phyloP scores from a whole-genome alignment of 2,329 filamentous ascomycete species.

The Fonsecaea erecta region DNA sequence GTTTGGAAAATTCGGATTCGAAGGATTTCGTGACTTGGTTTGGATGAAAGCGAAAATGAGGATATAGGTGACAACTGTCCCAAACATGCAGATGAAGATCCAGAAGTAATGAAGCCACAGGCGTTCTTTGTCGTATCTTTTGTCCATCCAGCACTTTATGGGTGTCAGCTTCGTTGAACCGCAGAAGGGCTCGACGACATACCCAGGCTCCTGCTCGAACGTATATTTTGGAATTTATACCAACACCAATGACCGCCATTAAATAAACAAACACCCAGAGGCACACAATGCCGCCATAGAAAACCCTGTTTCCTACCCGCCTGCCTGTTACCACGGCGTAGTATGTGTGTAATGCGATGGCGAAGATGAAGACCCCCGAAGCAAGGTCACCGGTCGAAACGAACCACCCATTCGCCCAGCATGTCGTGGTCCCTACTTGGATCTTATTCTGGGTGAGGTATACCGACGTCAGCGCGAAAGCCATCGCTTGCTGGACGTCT shows the following conservation, averaged over 20 bases:
- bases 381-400: slow-evolving; percentile 59
- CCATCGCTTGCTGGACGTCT: slow-evolving; percentile 58
- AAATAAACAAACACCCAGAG: slow-evolving; percentile 54
- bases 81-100: slow-evolving; percentile 60
- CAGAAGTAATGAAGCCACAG: slow-evolving; percentile 60
- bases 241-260: slow-evolving; percentile 54
- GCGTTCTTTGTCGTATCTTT: slow-evolving; percentile 50
- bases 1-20: slow-evolving; percentile 38
- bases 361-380: slow-evolving; percentile 59
- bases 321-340: slow-evolving; percentile 54
- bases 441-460: slow-evolving; percentile 55
- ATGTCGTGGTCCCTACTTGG: slow-evolving; percentile 49
- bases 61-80: slow-evolving; percentile 55
- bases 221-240: slow-evolving; percentile 51
- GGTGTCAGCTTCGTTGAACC: slow-evolving; percentile 11
- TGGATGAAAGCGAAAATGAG: slow-evolving; percentile 41
- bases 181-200: slow-evolving; percentile 32
- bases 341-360: slow-evolving; percentile 61
- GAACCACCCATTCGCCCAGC: slow-evolving; percentile 58
- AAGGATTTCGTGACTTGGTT: slow-evolving; percentile 11
- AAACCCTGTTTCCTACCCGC: slow-evolving; percentile 52
- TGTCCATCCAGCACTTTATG: slow-evolving; percentile 57
- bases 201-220: slow-evolving; percentile 59
- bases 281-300: slow-evolving; percentile 50
- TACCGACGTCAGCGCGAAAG: slow-evolving; percentile 55